Evolutionary conservation across 2,329 filamentous ascomycete species (phyloP), one percentile per base, ranked within the genome.

Genomic region (Cercospora sp.): DNA sequence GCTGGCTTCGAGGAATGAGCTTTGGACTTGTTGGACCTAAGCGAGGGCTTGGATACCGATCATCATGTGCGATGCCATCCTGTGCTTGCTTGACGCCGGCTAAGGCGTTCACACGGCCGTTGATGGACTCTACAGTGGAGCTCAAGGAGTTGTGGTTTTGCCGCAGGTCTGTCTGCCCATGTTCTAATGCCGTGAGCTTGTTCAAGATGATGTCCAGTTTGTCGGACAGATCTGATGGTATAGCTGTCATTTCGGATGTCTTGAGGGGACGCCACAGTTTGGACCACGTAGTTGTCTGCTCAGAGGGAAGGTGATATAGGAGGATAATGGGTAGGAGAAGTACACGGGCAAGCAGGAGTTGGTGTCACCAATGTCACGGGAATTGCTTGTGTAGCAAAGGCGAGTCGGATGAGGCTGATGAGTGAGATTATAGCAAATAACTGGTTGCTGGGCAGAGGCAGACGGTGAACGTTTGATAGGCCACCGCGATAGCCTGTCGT

Each of bases 51-150:
- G 75, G 73, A 57, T 70, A 69, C 18, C 67, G 65, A 28, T 73
- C 72, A 72, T 79, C 76, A 36, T 77, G 73, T 45, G 73, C 74
- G 57, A 84, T 84, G 63, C 82, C 82, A 70, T 87, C 85, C 69
- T 84, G 81, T 33, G 87, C 79, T 71, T 86, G 82, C 77, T 87
- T 88, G 73, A 89, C 83, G 58, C 85, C 85, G 30, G 86, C 84
- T 33, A 89, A 80, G 58, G 86, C 84, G 75, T 89, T 89, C 68
- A 90, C 85, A 65, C 86, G 83, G 61, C 86, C 86, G 72, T 87
- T 85, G 78, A 89, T 88, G 53, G 83, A 82, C 77, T 89, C 87
- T 51, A 89, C 83, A 60, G 84, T 82, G 55, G 85, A 82, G 42
- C 85, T 81, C 55, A 89, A 82, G 42, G 83, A 79, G 57, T 80